These are phyloP conservation scores for Tulasnella sp. DNA, from an alignment of 768 basidiomycete species.

Conservation along the genomic window DNA sequence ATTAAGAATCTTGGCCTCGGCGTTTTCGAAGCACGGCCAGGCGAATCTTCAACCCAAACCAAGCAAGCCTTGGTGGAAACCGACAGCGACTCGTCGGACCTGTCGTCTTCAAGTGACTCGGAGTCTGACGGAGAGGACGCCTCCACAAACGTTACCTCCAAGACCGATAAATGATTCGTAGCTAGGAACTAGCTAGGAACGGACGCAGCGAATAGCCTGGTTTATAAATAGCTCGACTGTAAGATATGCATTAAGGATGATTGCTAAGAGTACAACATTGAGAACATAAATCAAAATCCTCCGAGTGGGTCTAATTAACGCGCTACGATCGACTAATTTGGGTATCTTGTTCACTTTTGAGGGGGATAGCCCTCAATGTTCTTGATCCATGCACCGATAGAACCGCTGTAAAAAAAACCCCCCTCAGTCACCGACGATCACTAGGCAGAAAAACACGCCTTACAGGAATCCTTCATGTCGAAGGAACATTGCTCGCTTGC, in stretches of 20 bases:
- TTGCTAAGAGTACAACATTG: background rate
- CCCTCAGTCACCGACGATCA: slow-evolving; percentile 17
- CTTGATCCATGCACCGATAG: slow-evolving; percentile 97
- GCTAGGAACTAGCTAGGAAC: too few species aligned
- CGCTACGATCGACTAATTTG: background rate
- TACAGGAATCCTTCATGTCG: slow-evolving; percentile 98
- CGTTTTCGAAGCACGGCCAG: slow-evolving; percentile 30
- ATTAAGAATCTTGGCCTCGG: slow-evolving; percentile 36
- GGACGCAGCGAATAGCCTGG: too few species aligned
- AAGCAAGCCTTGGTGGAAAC: slow-evolving; percentile 6
- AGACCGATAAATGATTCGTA: too few species aligned
- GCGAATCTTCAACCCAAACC: slow-evolving; percentile 8
- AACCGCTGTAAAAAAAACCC: slow-evolving; percentile 65
- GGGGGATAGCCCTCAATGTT: slow-evolving; percentile 63
- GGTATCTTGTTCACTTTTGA: background rate
- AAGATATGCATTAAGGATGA: too few species aligned
- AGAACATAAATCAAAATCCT: background rate
- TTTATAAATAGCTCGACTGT: too few species aligned
- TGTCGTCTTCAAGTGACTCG: too few species aligned
- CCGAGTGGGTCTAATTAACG: background rate
- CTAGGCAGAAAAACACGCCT: slow-evolving; percentile 45
- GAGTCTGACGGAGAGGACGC: too few species aligned
- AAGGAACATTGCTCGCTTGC: slow-evolving; percentile 92
- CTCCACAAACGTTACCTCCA: too few species aligned
- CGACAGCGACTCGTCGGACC: too few species aligned